Evolutionary conservation across 1,284 basidiomycete genomes (phyloP), one percentile per base, ranked within the genome.

Genomic region (Ganoderma meredithae): DNA sequence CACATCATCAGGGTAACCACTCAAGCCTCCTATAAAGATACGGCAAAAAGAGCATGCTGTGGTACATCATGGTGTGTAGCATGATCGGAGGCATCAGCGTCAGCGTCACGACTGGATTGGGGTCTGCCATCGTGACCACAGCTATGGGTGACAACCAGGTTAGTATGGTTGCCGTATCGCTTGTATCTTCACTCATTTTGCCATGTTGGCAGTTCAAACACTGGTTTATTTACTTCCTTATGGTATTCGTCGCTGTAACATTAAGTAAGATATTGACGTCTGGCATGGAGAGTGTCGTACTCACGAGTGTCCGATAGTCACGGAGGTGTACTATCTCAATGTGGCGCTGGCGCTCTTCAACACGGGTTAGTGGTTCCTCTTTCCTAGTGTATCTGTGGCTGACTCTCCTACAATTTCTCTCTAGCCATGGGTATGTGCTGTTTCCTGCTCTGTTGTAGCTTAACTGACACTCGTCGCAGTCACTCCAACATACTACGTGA

Each of bases 71-170:
- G 56, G 94, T 98, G 47, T 99, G 97, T 81, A 96, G 93, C 72
- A 90, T 99, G 85, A 98, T 99, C 76, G 97, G 97, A 36, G 97
- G 98, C 1, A 92, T 99, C 69, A 95, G 93, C 71, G 97, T 99
- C 74, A 96, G 94, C 74, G 97, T 97, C 68, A 98, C 96, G 3
- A 96, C 95, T 55, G 97, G 97, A 43, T 87, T 99, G 25, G 97
- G 97, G 44, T 84, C 95, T 27, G 93, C 96, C 52, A 98, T 99
- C 76, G 89, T 99, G 41, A 91, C 94, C 43, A 92, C 90, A 52
- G 94, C 92, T 22, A 85, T 90, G 81, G 96, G 96, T 59, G 86
- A 94, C 76, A 97, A 94, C 78, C 95, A 96, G 86, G 92, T 60
- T 0, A 41, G 58, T 89, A 60, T 7, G 83, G 15, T 55, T n/a